Evolutionary conservation across 1,139 yeast genomes (phyloP), one percentile per base, ranked within the genome.

Genomic region (Suhomyces bribrorum): DNA sequence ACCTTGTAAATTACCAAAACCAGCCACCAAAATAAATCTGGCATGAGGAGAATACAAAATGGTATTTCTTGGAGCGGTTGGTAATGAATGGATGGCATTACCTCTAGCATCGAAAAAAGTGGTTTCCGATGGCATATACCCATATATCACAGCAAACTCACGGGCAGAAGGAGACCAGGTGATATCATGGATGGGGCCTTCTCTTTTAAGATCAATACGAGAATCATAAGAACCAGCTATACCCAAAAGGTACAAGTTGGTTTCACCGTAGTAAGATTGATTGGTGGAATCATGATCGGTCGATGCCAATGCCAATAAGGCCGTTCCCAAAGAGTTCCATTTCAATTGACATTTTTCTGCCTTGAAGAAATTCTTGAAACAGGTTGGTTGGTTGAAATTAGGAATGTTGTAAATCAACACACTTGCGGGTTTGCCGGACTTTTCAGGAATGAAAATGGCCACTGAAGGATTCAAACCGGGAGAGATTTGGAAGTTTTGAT

Each of bases 1-100:
- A 45, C 99, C 99, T 67, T 90, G 97, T 62, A 94, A 77, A 65
- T 94, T 94, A 53, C 99, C 99, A 63, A 94, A 94, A 7, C 99
- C 99, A 4, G 97, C 97, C 46, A 89, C 92, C 46, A 92, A 73
- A 36, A 94, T 83, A 57, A 82, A 92, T 53, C 89, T 79, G 27
- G 95, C 97, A 57, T 90, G 95, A 12, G 98, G 98, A 14, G 97
- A 89, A 61, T 87, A 94, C 51, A 84, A 68, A 50, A 94, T 80
- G 23, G 96, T 87, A 65, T 94, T 94, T 61, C 95, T 81, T 38
- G 97, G 86, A 28, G 88, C 87, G 26, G 86, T 82, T 26, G 96
- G 92, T 57, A 94, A 75, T 2, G 89, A 78, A 61, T 85, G 87
- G 46, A 89, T 83, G 26, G 83, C 75, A 60, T 89, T 87, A 48